Evolutionary conservation across 2,329 filamentous ascomycete species (phyloP), one percentile per base, ranked within the genome.

Genomic region (Emydomyces testavorans): DNA sequence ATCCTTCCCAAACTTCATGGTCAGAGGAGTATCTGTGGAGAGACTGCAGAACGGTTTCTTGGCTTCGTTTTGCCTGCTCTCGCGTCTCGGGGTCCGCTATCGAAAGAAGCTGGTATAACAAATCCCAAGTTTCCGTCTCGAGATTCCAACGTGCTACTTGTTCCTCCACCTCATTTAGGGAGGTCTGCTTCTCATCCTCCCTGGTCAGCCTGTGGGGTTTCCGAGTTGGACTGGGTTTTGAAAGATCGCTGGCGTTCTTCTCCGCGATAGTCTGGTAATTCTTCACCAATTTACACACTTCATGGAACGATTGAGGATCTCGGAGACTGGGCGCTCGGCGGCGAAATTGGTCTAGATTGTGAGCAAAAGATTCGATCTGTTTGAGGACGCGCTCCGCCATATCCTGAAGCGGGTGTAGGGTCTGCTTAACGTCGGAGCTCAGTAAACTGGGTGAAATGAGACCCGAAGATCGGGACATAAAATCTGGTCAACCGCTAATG

Each of bases 91-190:
- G 69, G 60, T 86, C 82, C 57, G 85, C 77, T 53, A 86, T 65
- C 8, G 82, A 79, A 44, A 94, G 74, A 52, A 94, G 72, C 32
- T 85, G 77, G 41, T 80, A 76, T 50, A 96, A 70, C 23, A 96
- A 72, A 60, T 93, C 82, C 92, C 92, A 98, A 0, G 88, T 92
- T 58, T 93, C 86, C 34, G 81, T 79, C 65, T 98, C 92, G 54
- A 83, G 76, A 64, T 93, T 80, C 74, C 87, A 83, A 48, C 78
- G 76, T 59, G 75, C 72, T 10, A 82, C 73, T 71, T 50, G 71
- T 45, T 54, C 59, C 50, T 57, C 56, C 35, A 63, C 48, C 18
- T 67, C 63, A 7, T 15, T 18, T 16, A 4, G 10, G 13, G 11
- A 24, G 16, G n/a, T 16, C 45, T 64, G 60, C 13, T 61, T 55